Conservation (phyloP, 1,284 basidiomycete species). For the Phellinidium pouzarii region DNA sequence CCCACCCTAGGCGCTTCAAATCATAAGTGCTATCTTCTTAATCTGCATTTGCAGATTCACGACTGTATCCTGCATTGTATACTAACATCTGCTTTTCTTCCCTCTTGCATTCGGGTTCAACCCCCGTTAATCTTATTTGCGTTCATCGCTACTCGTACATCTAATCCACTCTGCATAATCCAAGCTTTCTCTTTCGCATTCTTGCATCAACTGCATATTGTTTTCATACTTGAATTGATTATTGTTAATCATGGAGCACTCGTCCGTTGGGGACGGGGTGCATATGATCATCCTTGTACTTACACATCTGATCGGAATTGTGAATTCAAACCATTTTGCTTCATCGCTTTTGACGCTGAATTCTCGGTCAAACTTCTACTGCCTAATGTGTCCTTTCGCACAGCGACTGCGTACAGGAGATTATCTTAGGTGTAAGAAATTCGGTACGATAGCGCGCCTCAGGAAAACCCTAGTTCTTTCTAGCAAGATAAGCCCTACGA, state of each 20-base stretch:
- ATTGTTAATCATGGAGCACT: not conserved
- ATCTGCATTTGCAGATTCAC: not conserved
- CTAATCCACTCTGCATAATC: constrained; percentile 3
- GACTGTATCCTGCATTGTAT: constrained; percentile 16
- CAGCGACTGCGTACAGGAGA: too few relatives aligned
- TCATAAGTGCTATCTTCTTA: not conserved
- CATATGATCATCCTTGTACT: not conserved
- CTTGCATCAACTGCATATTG: constrained; percentile 42
- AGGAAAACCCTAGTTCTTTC: too few relatives aligned
- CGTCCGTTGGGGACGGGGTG: too few relatives aligned
- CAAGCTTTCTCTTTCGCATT: not conserved
- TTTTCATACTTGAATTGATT: constrained; percentile 3
- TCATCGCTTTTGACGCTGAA: not conserved
- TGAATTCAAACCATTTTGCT: not conserved
- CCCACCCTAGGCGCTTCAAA: not conserved
- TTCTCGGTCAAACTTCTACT: not conserved
- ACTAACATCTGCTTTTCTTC: constrained; percentile 13
- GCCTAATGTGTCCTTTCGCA: too few relatives aligned
- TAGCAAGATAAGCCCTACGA: too few relatives aligned
- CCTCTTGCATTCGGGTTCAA: constrained; percentile 56
- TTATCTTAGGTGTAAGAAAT: too few relatives aligned
- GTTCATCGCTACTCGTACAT: constrained; percentile 3
- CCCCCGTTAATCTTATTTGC: constrained; percentile 47
- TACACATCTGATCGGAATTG: not conserved
- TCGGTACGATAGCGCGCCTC: too few relatives aligned